Percentiles rank a stretch among this genome's conserved stretches.
These are phyloP conservation scores for Antarctomyces pellizariae DNA, from an alignment of 495 filamentous ascomycete genomes.

Conservation along the genomic window DNA sequence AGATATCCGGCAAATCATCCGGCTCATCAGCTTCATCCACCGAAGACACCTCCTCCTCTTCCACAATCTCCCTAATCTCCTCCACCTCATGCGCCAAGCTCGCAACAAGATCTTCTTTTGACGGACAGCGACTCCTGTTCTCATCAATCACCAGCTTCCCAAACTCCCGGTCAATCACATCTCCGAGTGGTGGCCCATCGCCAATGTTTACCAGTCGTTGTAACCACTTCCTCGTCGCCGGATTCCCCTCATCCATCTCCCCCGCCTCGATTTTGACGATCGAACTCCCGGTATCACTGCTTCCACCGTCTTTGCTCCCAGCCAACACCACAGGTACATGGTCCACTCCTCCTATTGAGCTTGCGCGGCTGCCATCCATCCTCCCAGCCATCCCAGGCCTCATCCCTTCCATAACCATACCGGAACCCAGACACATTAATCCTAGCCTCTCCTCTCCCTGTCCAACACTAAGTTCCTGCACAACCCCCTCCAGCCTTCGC, in stretches of 20 bases:
- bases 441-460: too few relatives aligned
- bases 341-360: background rate
- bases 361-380: slow-evolving; percentile 6
- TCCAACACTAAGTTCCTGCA: slow-evolving; percentile 42
- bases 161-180: slow-evolving; percentile 39
- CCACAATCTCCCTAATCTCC: slow-evolving; percentile 16
- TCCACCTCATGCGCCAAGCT: slow-evolving; percentile 64
- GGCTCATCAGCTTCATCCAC: slow-evolving; percentile 41
- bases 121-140: slow-evolving; percentile 58
- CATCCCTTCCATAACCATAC: slow-evolving; percentile 3
- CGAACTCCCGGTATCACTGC: background rate
- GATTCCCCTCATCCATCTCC: slow-evolving; percentile 10
- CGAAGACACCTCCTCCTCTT: slow-evolving; percentile 20
- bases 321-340: background rate
- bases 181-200: slow-evolving; percentile 12
- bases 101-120: too few relatives aligned
- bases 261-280: slow-evolving; percentile 8
- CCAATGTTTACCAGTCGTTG: slow-evolving; percentile 6
- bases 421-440: slow-evolving; percentile 19
- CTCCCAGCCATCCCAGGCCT: slow-evolving; percentile 8
- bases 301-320: background rate
- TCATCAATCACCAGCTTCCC: slow-evolving; percentile 70
- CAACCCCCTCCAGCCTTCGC: slow-evolving; percentile 59
- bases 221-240: slow-evolving; percentile 10
- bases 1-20: slow-evolving; percentile 26